Conservation (phyloP, 2,329 filamentous ascomycete genomes). For the Apiospora hydei region DNA sequence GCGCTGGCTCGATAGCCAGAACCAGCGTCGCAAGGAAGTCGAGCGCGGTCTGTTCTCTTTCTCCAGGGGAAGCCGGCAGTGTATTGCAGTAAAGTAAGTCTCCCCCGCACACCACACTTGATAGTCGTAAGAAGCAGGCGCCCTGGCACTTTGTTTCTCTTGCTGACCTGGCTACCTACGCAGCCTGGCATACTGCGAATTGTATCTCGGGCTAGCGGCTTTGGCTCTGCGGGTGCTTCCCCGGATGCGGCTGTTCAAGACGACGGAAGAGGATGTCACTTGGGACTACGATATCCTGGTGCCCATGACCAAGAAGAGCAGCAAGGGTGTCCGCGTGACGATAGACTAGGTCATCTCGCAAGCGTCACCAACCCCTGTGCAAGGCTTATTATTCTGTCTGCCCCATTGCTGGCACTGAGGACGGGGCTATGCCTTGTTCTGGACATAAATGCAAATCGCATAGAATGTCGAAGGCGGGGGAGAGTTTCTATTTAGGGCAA, state of each 20-base stretch:
- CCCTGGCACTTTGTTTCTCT: background rate
- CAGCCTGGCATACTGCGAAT: constrained; percentile 36
- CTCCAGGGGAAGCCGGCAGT: constrained; percentile 43
- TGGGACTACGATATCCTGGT: constrained; percentile 38
- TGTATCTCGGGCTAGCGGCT: constrained; percentile 33
- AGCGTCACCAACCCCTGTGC: background rate
- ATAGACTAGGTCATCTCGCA: background rate
- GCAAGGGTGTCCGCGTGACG: constrained; percentile 26
- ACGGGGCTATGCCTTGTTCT: background rate
- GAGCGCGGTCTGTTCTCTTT: constrained; percentile 50
- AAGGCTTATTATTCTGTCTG: background rate
- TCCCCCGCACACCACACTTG: too few species aligned
- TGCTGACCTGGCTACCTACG: background rate
- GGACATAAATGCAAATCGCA: background rate
- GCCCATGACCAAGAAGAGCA: constrained; percentile 27
- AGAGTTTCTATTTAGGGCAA: background rate
- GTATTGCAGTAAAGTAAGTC: constrained; percentile 1
- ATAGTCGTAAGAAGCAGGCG: too few species aligned
- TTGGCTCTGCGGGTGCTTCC: constrained; percentile 35
- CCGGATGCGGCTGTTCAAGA: constrained; percentile 33
- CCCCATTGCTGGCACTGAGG: too few species aligned
- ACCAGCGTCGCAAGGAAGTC: constrained; percentile 39
- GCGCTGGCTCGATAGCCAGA: constrained; percentile 46
- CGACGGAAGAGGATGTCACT: constrained; percentile 34
- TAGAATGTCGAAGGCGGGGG: background rate